phyloP scores from a whole-genome alignment of 345 rosid genomes.

The sweet orange (Citrus sinensis) region DVS_A1.0 CM039164.1:28850001-28850500 shows the following conservation, averaged over 20 bases:
- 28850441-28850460: slow-evolving; percentile 96
- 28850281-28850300: background rate
- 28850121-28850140: background rate
- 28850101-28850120: no score
- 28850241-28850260: background rate
- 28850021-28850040: background rate
- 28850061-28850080: background rate
- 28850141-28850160: background rate
- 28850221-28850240: slow-evolving; percentile 13
- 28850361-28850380: slow-evolving; percentile 75
- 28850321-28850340: background rate
- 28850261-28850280: background rate
- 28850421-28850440: slow-evolving; percentile 84
- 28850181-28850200: background rate
- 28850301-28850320: background rate
- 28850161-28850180: background rate
- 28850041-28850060: background rate
- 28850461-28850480: slow-evolving; percentile 59
- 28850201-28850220: background rate
- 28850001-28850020: background rate
- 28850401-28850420: slow-evolving; percentile 54
- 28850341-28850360: slow-evolving; percentile 31
- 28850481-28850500: slow-evolving; percentile 79
- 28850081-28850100: no score
- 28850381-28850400: slow-evolving; percentile 39